These are phyloP conservation scores for Globisporangium radiosum DNA, from an alignment of 352 stramenopile genomes.

Conservation along the genomic window DNA sequence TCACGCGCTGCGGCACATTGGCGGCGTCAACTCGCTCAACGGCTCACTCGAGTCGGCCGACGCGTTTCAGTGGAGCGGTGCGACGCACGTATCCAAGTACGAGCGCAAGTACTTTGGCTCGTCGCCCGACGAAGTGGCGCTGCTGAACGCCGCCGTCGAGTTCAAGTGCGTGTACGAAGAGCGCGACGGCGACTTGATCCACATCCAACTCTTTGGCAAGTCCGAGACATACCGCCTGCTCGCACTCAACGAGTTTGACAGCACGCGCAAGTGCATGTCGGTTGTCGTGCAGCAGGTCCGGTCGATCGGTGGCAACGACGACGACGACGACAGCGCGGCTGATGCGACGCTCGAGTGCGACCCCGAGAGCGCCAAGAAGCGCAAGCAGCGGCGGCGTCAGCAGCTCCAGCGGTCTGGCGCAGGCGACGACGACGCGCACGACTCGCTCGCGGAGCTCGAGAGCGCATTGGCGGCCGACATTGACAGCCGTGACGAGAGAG, in stretches of 20 bases:
- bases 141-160: slow-evolving; percentile 71
- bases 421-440: slow-evolving; percentile 9
- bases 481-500: slow-evolving; percentile 12
- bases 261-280: slow-evolving; percentile 82
- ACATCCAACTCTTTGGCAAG: slow-evolving; percentile 74
- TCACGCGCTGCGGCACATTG: slow-evolving; percentile 13
- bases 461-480: slow-evolving; percentile 15
- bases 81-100: slow-evolving; percentile 22
- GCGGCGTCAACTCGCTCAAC: slow-evolving; percentile 18
- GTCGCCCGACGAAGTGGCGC: slow-evolving; percentile 75
- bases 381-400: slow-evolving; percentile 5
- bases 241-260: slow-evolving; percentile 84
- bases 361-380: slow-evolving; percentile 3
- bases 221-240: slow-evolving; percentile 67
- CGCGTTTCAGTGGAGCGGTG: slow-evolving; percentile 10
- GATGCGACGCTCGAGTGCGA: neutral
- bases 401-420: neutral
- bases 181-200: slow-evolving; percentile 66
- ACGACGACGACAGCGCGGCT: neutral
- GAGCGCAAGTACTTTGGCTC: slow-evolving; percentile 67
- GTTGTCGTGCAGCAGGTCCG: slow-evolving; percentile 59
- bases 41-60: slow-evolving; percentile 12
- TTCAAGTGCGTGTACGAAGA: slow-evolving; percentile 80
- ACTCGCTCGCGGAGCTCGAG: slow-evolving; percentile 27
- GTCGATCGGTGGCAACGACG: slow-evolving; percentile 5